Evolutionary conservation across 129 eudicot species (phyloP).

Genomic region (Lactuca saligna): DNA sequence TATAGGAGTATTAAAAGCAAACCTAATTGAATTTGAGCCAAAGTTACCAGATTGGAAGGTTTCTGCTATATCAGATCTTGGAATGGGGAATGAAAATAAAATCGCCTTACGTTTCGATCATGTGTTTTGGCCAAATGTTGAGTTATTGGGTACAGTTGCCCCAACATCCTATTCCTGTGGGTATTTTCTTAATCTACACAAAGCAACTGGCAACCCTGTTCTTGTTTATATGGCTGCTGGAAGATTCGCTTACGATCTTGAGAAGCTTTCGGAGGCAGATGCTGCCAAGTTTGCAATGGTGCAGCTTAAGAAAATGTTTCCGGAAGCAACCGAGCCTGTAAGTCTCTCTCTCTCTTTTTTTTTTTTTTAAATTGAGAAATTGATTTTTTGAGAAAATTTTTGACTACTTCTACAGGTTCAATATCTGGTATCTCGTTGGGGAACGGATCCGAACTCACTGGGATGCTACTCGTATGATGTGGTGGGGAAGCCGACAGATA

Average conservation of each 20-base stretch:
- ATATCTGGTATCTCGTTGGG: constrained; percentile 86
- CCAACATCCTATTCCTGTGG: constrained; percentile 92
- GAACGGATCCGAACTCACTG: constrained; percentile 69
- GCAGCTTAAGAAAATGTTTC: constrained; percentile 88
- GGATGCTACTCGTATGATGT: constrained; percentile 96
- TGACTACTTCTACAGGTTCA: constrained; percentile 60
- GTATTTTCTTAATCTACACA: constrained; percentile 86
- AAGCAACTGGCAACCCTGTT: constrained; percentile 94
- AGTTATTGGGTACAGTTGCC: constrained; percentile 80
- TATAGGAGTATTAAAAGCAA: constrained; percentile 79
- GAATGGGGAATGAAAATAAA: constrained; percentile 92
- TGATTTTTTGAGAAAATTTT: neutral
- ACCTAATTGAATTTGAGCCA: constrained; percentile 82
- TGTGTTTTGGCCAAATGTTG: constrained; percentile 95
- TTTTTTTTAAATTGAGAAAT: neutral
- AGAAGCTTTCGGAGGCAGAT: constrained; percentile 75
- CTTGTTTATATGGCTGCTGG: constrained; percentile 99
- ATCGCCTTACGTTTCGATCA: constrained; percentile 75
- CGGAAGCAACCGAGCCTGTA: constrained; percentile 84
- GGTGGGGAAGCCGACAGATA: constrained; percentile 77
- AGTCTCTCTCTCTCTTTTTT: constrained; percentile 22
- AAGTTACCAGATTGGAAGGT: constrained; percentile 90
- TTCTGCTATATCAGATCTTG: constrained; percentile 87
- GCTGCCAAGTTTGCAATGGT: constrained; percentile 77
- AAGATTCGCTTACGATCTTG: constrained; percentile 82